These are phyloP conservation scores for Physocladia obscura DNA, from an alignment of 192 early-diverging fungal species.

Conservation along the genomic window DNA sequence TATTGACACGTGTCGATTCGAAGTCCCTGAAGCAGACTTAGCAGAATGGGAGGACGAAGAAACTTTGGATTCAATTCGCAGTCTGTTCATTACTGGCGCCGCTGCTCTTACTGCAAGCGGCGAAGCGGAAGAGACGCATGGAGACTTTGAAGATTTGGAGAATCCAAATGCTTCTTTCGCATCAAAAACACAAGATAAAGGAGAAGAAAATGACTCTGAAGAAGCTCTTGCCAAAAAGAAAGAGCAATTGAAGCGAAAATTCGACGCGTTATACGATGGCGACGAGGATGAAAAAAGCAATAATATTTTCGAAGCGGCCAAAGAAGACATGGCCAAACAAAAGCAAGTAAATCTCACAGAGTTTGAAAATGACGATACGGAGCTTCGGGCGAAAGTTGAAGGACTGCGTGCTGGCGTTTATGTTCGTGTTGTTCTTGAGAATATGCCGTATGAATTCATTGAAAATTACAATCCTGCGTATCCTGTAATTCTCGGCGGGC, in stretches of 20 bases:
- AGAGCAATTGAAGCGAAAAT: constrained; percentile 88
- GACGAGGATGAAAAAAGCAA: constrained; percentile 69
- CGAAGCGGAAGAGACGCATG: constrained; percentile 61
- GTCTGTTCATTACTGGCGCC: constrained; percentile 76
- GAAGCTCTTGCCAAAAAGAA: constrained; percentile 77
- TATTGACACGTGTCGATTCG: constrained; percentile 74
- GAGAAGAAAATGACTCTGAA: constrained; percentile 52
- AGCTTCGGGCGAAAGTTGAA: constrained; percentile 77
- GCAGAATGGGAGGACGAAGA: constrained; percentile 70
- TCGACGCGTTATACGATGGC: constrained; percentile 83
- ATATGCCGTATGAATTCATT: constrained; percentile 94
- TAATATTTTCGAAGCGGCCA: constrained; percentile 86
- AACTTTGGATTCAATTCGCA: constrained; percentile 65
- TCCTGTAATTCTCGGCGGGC: constrained; percentile 90
- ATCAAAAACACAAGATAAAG: constrained; percentile 42
- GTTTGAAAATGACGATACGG: constrained; percentile 80
- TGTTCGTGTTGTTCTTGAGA: constrained; percentile 84
- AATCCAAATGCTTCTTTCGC: constrained; percentile 61
- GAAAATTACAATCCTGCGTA: constrained; percentile 84
- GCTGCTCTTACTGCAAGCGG: constrained; percentile 36
- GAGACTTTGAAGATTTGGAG: constrained; percentile 81
- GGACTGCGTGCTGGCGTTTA: constrained; percentile 93
- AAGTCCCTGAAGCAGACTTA: constrained; percentile 55
- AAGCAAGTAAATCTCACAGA: constrained; percentile 78
- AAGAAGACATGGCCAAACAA: constrained; percentile 86